Base-by-base conservation (phyloP, 768 basidiomycete genomes). In the Rhodotorula paludigena region DNA sequence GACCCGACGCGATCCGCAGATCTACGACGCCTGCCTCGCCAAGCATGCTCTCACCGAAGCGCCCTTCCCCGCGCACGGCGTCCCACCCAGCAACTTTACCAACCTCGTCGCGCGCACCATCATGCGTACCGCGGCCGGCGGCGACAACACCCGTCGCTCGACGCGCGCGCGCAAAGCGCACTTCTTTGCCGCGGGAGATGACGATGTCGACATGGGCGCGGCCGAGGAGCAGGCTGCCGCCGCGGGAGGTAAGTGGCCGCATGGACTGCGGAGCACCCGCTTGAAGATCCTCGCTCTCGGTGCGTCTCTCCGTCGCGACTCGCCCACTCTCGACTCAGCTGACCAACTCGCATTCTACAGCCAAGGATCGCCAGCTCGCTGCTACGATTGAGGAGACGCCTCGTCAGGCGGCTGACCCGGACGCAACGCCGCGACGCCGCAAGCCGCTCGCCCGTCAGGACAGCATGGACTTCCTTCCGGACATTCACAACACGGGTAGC, bases 391-490 rank as follows among this genome's bases (percentile, higher is more conserved):
- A 70, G 35, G 69, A 57, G 1, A 70, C 69, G 6, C 69, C 69
- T 3, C 56, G 60, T 0, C 69, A 70, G 39, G 39, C 18, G 1
- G 68, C 12, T n/a, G 54, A 70, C 51, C 57, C 61, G 1, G 69
- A 70, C 23, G 69, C 69, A 14, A 70, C 69, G 6, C 69, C 69
- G 21, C 63, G 60, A 36, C 35, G 52, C 5, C 55, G 60, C n/a
- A 63, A 68, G 35, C 57, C 64, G 5, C 47, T 70, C 44, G 60
- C 36, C 14, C 28, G 69, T 8, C 57, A 63, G 21, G 69, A 64
- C 23, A 54, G 49, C 28, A 70, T 70, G 69, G 69, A 70, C 53
- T 70, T 70, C 57, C 57, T 70, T 11, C 69, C 69, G 6, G 45
- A 64, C 32, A 36, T 63, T 25, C 49, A 48, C 45, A 66, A 63